Evolutionary conservation across 495 filamentous ascomycete species (phyloP), one percentile per base, ranked within the genome.

Genomic region (Penicillium daleae): DNA sequence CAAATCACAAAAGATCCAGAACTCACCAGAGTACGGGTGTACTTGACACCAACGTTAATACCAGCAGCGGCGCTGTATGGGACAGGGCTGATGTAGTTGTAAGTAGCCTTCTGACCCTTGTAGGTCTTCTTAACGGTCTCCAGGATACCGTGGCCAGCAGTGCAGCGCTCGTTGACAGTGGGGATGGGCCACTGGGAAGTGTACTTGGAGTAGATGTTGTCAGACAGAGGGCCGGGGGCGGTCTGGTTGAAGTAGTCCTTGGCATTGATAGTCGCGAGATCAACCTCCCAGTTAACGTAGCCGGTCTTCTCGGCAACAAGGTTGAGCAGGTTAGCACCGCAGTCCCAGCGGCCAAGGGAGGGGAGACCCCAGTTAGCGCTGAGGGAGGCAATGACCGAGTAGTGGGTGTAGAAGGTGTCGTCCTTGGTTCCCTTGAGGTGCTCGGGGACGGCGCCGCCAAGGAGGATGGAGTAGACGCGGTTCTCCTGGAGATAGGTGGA

Each of bases 371-470:
- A 90, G 79, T 92, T 92, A 9, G 85, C 85, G 27, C 82, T 77
- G 22, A 87, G 80, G 21, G 87, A 86, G 10, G 89, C 78, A 61
- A 92, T 82, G 58, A 83, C 78, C 37, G 84, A 89, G 81, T 89
- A 91, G 76, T 91, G 89, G 68, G 86, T 86, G 76, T 92, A 92
- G 79, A 85, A 91, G 51, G 78, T 85, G 70, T 80, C 66, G 66
- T 92, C 90, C 4, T 73, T 83, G 17, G 86, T 89, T 29, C 87
- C 87, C 58, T 82, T 77, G 12, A 87, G 77, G 50, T 79, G 40
- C 5, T 77, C 53, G 26, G 87, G 86, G 24, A 92, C 74, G 31
- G 87, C 85, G 59, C 83, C 86, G n/a, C 89, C 89, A 27, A 92
- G 73, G 7, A 92, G 80, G 64, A 91, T 73, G 57, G 76, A 82